Evolutionary conservation across 192 early-diverging fungal species (phyloP), one percentile per base, ranked within the genome.

Genomic region (Helicostylum pulchrum): DNA sequence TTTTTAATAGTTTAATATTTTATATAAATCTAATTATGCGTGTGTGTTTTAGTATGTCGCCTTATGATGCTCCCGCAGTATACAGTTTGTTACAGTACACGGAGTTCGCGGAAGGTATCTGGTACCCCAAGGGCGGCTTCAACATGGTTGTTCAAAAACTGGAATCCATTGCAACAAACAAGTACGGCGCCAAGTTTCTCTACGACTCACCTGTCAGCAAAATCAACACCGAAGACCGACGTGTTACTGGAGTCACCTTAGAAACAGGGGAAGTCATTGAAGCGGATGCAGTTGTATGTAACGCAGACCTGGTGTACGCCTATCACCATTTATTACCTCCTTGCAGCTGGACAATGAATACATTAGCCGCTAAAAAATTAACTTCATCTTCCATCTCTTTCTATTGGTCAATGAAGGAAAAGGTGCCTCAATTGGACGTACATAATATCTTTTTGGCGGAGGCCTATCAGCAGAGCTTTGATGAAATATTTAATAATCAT

Each of bases 31-130:
- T 49, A 26, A 39, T 61, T n/a, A n/a, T n/a, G n/a, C n/a, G n/a
- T n/a, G n/a, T n/a, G n/a, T n/a, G n/a, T n/a, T n/a, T n/a, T n/a
- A 76, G 74, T 23, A 85, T 85, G 83, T 78, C 74, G 20, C 83
- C 83, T 26, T 85, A 68, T 64, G 83, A 85, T 48, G 83, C 83
- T 15, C 83, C 83, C 9, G 83, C 72, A 32, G 80, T 79, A 10
- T 85, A 85, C 49, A 80, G 62, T 46, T 60, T 85, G 14, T 57
- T 85, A 4, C 68, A 74, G 51, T 85, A 82, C 56, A 78, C 83
- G 5, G 83, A 83, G 53, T 75, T 80, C 53, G 76, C 80, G 17
- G 82, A 83, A 67, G 71, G 70, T 21, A 82, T 85, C 26, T 80
- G 72, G 72, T 85, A 85, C 62, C 83, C 83, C 14, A 68, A 67